A percentile compares a stretch with the other conserved stretches of the same genome.
These are phyloP conservation scores for Solanum tarijense DNA, from an alignment of 257 asterid genomes.

Conservation along the genomic window DNA sequence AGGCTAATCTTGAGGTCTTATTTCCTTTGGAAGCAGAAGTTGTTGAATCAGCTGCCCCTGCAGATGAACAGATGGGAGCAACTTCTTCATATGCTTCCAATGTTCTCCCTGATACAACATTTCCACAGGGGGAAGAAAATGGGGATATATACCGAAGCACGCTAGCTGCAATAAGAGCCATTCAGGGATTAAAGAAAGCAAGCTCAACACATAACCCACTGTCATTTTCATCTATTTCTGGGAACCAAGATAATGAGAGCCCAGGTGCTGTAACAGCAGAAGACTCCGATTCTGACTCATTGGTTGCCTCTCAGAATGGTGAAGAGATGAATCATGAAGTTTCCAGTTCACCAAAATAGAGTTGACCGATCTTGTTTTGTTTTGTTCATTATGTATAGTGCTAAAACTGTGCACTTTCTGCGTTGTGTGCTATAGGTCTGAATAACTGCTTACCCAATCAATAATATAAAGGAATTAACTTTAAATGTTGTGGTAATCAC, in stretches of 20 bases:
- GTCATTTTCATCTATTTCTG: conserved; percentile 53
- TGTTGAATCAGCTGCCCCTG: conserved; percentile 33
- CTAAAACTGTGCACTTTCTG: neutral
- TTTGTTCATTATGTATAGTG: neutral
- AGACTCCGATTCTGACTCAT: conserved; percentile 41
- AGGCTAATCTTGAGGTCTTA: conserved; percentile 63
- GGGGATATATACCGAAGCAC: conserved; percentile 57
- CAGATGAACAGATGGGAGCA: conserved; percentile 10
- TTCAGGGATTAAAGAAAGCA: conserved; percentile 52
- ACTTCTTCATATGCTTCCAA: conserved; percentile 9
- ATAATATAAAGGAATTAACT: neutral
- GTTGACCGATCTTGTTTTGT: neutral
- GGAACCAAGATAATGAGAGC: conserved; percentile 30
- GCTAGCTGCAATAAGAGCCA: conserved; percentile 58
- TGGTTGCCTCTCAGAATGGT: conserved; percentile 13
- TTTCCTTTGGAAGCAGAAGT: conserved; percentile 75
- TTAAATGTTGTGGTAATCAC: neutral
- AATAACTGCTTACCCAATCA: neutral
- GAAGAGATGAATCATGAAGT: conserved; percentile 29
- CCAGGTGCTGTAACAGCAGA: conserved; percentile 54
- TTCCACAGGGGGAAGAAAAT: conserved; percentile 44
- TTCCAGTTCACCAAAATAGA: conserved; percentile 19
- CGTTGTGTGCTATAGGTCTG: neutral
- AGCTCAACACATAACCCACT: conserved; percentile 70
- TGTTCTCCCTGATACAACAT: conserved; percentile 8